These are phyloP conservation scores for Haplosporangium gracile DNA, from an alignment of 192 early-diverging fungal species.

Conservation along the genomic window DNA sequence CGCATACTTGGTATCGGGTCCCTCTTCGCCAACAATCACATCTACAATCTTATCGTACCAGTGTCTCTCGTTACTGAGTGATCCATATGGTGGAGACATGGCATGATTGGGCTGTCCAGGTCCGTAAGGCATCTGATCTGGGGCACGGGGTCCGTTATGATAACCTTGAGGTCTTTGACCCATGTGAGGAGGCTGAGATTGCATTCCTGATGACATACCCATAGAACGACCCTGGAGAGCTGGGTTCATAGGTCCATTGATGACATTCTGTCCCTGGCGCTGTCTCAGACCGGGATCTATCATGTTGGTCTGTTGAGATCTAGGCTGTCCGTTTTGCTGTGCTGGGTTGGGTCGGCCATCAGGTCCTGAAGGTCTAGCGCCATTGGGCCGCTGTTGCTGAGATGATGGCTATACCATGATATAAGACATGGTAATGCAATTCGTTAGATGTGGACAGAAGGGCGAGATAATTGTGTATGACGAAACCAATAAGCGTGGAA, in stretches of 20 bases:
- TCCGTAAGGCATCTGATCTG: slow-evolving; percentile 19
- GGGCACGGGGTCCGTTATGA: slow-evolving; percentile 22
- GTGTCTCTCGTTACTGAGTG: slow-evolving; percentile 31
- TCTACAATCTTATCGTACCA: slow-evolving; percentile 97
- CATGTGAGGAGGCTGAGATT: slow-evolving; percentile 15
- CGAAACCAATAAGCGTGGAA: background rate
- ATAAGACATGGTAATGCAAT: background rate
- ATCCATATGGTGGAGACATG: slow-evolving; percentile 11
- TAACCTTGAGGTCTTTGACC: slow-evolving; percentile 10
- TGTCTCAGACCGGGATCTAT: slow-evolving; percentile 50
- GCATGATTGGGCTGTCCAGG: slow-evolving; percentile 23
- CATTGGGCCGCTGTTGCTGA: slow-evolving; percentile 22
- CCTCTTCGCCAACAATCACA: slow-evolving; percentile 92
- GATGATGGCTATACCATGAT: slow-evolving; percentile 19
- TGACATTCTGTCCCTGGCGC: slow-evolving; percentile 39
- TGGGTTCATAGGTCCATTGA: slow-evolving; percentile 27
- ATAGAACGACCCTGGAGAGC: slow-evolving; percentile 29
- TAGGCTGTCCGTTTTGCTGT: slow-evolving; percentile 45
- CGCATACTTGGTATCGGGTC: slow-evolving; percentile 92
- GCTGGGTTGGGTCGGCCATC: slow-evolving; percentile 16
- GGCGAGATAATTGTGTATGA: background rate
- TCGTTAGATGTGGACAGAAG: background rate
- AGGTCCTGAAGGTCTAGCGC: slow-evolving; percentile 27
- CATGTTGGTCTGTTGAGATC: slow-evolving; percentile 33
- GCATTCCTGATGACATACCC: slow-evolving; percentile 33